Evolutionary conservation across 129 eudicot species (phyloP).

Genomic region (carrot (Daucus carota)): DNA sequence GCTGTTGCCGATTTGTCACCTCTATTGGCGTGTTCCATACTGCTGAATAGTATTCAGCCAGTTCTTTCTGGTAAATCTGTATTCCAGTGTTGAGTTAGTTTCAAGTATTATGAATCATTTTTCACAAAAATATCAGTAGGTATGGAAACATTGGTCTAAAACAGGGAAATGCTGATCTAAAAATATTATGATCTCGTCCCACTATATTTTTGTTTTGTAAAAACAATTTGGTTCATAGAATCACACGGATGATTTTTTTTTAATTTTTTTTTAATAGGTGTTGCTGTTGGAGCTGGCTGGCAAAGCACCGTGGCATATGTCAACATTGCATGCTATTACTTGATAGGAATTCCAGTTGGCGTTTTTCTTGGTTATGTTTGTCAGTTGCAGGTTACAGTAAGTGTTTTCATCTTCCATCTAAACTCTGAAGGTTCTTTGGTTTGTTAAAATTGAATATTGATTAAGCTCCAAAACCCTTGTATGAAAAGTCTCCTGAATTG

Average conservation of each 20-base stretch:
- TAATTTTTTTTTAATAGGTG: constrained; percentile 20
- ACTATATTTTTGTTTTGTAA: no score
- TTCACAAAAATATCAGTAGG: background rate
- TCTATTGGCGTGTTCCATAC: constrained; percentile 33
- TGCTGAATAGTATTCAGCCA: constrained; percentile 43
- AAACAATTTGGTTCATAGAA: background rate
- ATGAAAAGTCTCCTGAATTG: background rate
- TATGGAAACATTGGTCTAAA: background rate
- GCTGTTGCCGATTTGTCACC: constrained; percentile 38
- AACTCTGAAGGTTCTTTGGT: background rate
- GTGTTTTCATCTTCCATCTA: constrained; percentile 1
- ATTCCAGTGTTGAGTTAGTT: background rate
- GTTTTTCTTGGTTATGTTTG: constrained; percentile 33
- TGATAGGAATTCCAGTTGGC: constrained; percentile 40
- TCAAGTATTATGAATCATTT: background rate
- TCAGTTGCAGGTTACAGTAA: constrained; percentile 31
- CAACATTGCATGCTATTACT: constrained; percentile 37
- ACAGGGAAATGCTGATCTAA: background rate
- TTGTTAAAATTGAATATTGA: background rate
- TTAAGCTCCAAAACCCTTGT: background rate
- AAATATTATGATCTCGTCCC: no score
- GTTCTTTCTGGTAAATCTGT: constrained; percentile 37
- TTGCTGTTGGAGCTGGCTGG: constrained; percentile 48
- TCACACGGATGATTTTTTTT: no score
- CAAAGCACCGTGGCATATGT: constrained; percentile 39